Conservation (phyloP, 192 early-diverging fungal species). For the Phlyctochytrium planicorne region DNA sequence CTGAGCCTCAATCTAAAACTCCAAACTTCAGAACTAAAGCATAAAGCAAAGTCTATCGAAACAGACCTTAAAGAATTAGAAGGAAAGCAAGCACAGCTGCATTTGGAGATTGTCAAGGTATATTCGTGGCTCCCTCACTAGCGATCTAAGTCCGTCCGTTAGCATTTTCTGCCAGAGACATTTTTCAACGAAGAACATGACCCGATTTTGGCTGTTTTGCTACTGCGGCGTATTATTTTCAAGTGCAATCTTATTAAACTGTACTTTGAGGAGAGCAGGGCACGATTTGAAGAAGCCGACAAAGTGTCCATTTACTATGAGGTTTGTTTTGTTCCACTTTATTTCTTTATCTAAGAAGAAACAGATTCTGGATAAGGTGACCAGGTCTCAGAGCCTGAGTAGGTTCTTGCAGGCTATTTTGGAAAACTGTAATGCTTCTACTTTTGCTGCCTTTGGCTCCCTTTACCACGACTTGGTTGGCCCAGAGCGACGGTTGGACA, state of each 20-base stretch:
- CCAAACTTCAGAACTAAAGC: constrained; percentile 75
- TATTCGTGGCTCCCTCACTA: not conserved
- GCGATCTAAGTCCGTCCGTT: constrained; percentile 16
- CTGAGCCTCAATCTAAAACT: constrained; percentile 76
- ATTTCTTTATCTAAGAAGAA: not conserved
- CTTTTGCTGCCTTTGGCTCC: constrained; percentile 70
- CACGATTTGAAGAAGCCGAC: constrained; percentile 3
- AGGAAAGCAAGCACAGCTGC: constrained; percentile 76
- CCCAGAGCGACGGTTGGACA: constrained; percentile 54
- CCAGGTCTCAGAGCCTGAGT: too few relatives aligned
- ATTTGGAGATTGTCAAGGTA: constrained; percentile 50
- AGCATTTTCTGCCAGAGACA: constrained; percentile 82
- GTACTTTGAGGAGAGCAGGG: constrained; percentile 33
- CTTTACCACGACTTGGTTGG: constrained; percentile 76
- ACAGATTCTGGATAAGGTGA: too few relatives aligned
- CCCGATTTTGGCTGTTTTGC: constrained; percentile 67
- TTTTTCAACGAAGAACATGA: constrained; percentile 82
- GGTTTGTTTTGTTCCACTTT: constrained; percentile 6
- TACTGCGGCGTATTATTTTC: constrained; percentile 79
- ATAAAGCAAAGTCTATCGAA: constrained; percentile 87
- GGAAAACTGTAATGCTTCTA: constrained; percentile 39
- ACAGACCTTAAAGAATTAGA: constrained; percentile 87
- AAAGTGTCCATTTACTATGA: constrained; percentile 12
- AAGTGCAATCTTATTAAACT: constrained; percentile 65
- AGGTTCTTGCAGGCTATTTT: too few relatives aligned